Base-by-base conservation (phyloP, 495 filamentous ascomycete genomes). In the Cenococcum geophilum region DNA sequence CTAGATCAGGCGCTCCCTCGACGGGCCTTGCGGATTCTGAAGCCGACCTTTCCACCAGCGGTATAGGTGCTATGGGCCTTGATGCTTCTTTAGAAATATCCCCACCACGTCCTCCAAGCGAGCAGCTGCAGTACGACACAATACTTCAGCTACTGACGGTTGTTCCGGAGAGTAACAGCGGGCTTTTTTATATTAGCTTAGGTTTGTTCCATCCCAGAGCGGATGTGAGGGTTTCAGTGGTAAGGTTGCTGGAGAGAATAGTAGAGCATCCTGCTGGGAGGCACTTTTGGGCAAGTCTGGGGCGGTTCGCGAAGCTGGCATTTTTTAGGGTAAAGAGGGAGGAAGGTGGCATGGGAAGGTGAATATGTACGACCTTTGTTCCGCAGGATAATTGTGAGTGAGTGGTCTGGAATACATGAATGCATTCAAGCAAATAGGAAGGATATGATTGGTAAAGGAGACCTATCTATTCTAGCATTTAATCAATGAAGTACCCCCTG, bases 181-280 rank as follows among this genome's bases (percentile, higher is more conserved):
- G 93, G 0, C 79, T 99, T 21, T 97, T 97, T 74, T 96, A 96
- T 65, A 73, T 99, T 35, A 86, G 86, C 42, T 82, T 97, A 59
- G 93, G 93, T 3, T 79, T 99, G n/a, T 96, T 97, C 71, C 93
- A 99, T 76, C 89, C 89, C 40, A 81, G 89, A 58, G 78, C 77
- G 35, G 88, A 87, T 58, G 91, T 95, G 25, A 81, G 93, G 43
- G 75, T 89, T 65, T 83, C 83, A 42, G 86, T 87, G 4, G 89
- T 88, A 16, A 87, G 88, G 37, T 77, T 97, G 40, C 74, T 99
- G 22, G 91, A 91, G 62, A 79, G 91, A 14, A 88, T 99, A 55
- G 80, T 83, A 54, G 81, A 82, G 49, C 92, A 99, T 76, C 87
- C 92, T 71, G 93, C 90, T 27, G 93, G 93, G 0, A 83, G 89